Evolutionary conservation across 331 rosid genomes (phyloP), one percentile per base, ranked within the genome.

Genomic region (Prunus yedoensis): DNA sequence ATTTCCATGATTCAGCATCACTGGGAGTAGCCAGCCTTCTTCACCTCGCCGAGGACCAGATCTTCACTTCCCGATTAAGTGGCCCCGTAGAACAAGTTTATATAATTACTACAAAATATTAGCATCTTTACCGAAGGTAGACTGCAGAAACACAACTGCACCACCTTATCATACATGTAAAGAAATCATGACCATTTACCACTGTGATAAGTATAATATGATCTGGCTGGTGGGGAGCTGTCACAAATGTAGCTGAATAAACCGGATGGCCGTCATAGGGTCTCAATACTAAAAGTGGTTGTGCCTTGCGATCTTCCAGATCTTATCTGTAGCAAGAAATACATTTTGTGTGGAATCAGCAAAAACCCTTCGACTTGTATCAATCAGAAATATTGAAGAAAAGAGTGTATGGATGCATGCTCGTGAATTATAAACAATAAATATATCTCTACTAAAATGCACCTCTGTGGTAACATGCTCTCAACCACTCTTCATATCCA

Each of bases 21-120:
- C 98, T 87, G 20, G 98, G 94, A 96, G 94, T 63, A 96, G 82
- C 93, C 94, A 96, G 71, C 97, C 98, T 78, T 96, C 99, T 69
- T 93, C 98, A 65, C n/a, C 93, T 81, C 3, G 91, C 86, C 2
- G 96, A 91, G 56, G 90, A 84, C 98, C 97, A 96, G 68, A 92
- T 86, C 76, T 96, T 96, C 85, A 96, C 96, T 73, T 92, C 99
- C 70, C 93, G 89, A 79, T 96, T 92, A 25, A 84, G 90, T 3
- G 97, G 94, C 43, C 99, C 99, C 92, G 73, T 47, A 57, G 73
- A 77, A 73, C 73, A 54, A 74, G 64, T 60, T 61, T n/a, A 41
- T 28, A 46, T 30, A 30, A 64, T 28, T 35, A 49, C 71, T n/a
- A 45, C 52, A 56, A 20, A 13, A 57, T 9, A 27, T 43, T 47